These are phyloP conservation scores for Myxozyma kluyveri DNA, from an alignment of 805 yeast genomes.

Conservation along the genomic window DNA sequence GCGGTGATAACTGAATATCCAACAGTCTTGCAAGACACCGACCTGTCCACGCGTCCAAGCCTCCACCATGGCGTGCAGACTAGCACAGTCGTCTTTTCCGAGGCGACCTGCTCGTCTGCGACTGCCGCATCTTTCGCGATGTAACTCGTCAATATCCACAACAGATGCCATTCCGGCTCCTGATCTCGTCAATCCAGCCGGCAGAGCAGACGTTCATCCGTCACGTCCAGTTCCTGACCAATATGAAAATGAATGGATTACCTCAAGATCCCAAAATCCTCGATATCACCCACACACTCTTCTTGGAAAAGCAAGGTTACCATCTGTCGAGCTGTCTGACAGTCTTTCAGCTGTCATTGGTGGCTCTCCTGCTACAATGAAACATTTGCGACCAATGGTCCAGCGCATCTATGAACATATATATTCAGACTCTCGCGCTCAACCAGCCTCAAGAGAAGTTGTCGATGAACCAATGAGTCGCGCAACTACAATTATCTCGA, in stretches of 20 bases:
- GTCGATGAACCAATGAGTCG: background rate
- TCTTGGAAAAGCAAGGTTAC: conserved; percentile 16
- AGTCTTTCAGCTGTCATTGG: conserved; percentile 12
- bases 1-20: too few species aligned
- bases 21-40: too few species aligned
- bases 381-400: conserved; percentile 11
- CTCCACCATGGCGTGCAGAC: too few species aligned
- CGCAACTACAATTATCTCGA: background rate
- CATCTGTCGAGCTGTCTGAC: conserved; percentile 12
- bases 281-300: conserved; percentile 19
- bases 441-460: background rate
- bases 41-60: too few species aligned
- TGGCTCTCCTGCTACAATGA: conserved; percentile 21
- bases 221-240: conserved; percentile 12
- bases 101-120: too few species aligned
- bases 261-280: conserved; percentile 1
- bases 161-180: conserved; percentile 8
- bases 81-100: too few species aligned
- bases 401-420: conserved; percentile 12
- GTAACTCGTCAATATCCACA: too few species aligned
- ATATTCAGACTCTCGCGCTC: background rate
- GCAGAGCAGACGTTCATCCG: background rate
- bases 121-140: too few species aligned
- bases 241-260: conserved; percentile 11
- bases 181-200: conserved; percentile 2